A percentile compares a stretch with the other conserved stretches of the same genome.
Conservation (phyloP, 2,329 filamentous ascomycete species). For the Aotearoamyces nothofagi region DNA sequence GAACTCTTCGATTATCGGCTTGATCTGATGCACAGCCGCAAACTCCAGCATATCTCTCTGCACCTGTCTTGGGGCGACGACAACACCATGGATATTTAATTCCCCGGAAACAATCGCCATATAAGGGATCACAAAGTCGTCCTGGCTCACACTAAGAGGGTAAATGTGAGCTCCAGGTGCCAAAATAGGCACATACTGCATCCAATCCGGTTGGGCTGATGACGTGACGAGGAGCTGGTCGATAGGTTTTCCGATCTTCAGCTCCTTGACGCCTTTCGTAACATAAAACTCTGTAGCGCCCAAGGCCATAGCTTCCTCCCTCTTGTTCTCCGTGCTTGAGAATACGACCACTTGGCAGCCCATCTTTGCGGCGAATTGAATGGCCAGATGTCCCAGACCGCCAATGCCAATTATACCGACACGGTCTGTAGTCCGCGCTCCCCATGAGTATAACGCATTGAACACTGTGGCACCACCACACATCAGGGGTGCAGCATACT, state of each 20-base stretch:
- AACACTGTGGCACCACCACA: slow-evolving; percentile 29
- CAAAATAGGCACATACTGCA: slow-evolving; percentile 46
- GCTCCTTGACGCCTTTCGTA: slow-evolving; percentile 24
- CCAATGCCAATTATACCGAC: slow-evolving; percentile 37
- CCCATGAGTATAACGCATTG: slow-evolving; percentile 21
- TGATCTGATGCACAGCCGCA: slow-evolving; percentile 41
- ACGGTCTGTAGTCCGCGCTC: slow-evolving; percentile 15
- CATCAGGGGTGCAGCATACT: slow-evolving; percentile 29
- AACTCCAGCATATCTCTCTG: slow-evolving; percentile 42
- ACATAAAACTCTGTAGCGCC: slow-evolving; percentile 47
- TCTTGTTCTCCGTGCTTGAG: slow-evolving; percentile 44
- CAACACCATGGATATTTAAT: slow-evolving; percentile 14
- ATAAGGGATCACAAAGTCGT: slow-evolving; percentile 16
- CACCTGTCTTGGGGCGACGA: slow-evolving; percentile 23
- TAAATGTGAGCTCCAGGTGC: slow-evolving; percentile 43
- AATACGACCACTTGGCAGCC: slow-evolving; percentile 44
- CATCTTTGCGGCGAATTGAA: slow-evolving; percentile 48
- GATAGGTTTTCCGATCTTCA: slow-evolving; percentile 18
- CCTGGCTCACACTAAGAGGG: slow-evolving; percentile 49
- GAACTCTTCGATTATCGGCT: slow-evolving; percentile 40
- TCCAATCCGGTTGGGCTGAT: slow-evolving; percentile 34
- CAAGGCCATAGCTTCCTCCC: slow-evolving; percentile 41
- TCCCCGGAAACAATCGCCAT: slow-evolving; percentile 13
- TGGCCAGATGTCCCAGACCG: slow-evolving; percentile 46
- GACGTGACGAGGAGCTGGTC: slow-evolving; percentile 18